Conservation (phyloP, 805 yeast genomes). For the Metschnikowia hibisci region DNA sequence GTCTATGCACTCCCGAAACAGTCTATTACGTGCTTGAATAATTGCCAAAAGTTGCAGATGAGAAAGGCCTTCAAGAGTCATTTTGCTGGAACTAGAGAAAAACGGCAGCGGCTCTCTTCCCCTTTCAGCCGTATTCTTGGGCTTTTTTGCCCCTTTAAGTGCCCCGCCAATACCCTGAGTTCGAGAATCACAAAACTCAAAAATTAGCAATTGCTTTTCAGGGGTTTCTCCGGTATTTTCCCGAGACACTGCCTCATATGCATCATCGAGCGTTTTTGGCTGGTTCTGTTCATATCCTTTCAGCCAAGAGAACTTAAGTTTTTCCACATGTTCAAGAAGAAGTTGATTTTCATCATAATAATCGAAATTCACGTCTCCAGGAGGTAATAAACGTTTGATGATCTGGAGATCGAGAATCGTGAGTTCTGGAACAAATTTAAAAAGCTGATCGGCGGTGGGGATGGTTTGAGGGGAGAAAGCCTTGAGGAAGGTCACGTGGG, state of each 20-base stretch:
- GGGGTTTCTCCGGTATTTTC: constrained; percentile 43
- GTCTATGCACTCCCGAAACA: constrained; percentile 36
- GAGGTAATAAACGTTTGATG: constrained; percentile 59
- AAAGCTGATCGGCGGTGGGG: constrained; percentile 30
- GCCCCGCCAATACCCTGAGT: constrained; percentile 43
- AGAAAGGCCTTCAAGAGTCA: constrained; percentile 48
- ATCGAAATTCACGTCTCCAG: constrained; percentile 59
- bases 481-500: constrained; percentile 38
- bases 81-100: constrained; percentile 35
- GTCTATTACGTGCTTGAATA: constrained; percentile 53
- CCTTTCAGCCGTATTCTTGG: constrained; percentile 3
- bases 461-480: constrained; percentile 18
- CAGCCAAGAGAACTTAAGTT: constrained; percentile 35
- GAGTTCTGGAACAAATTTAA: constrained; percentile 28
- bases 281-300: constrained; percentile 34
- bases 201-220: constrained; percentile 55
- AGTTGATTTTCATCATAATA: constrained; percentile 78
- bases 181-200: constrained; percentile 74
- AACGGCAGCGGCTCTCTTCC: constrained; percentile 12
- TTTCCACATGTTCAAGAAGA: constrained; percentile 40
- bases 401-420: constrained; percentile 58
- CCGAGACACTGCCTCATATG: constrained; percentile 53
- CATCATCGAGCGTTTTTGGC: constrained; percentile 42
- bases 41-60: constrained; percentile 56
- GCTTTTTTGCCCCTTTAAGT: constrained; percentile 15